Evolutionary conservation across 768 basidiomycete species (phyloP).

Genomic region (Rhizopogon sp.): DNA sequence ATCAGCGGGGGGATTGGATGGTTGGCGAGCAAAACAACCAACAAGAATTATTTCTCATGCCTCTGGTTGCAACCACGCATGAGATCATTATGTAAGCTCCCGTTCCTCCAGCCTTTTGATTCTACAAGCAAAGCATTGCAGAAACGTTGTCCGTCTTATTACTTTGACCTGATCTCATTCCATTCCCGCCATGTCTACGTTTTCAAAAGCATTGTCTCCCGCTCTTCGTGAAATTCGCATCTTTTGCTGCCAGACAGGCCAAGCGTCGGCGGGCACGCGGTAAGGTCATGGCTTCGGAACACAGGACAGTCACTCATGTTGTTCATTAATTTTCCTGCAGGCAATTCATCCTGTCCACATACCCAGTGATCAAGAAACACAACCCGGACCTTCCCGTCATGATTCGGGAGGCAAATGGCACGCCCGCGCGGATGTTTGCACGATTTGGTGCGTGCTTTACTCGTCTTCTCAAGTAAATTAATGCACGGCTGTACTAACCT

Average conservation of each 20-base stretch:
- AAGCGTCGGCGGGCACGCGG: slow-evolving; percentile 79
- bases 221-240: slow-evolving; percentile 77
- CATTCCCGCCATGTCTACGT: slow-evolving; percentile 46
- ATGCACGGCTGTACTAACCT: slow-evolving; percentile 12
- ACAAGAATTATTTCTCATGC: slow-evolving; percentile 12
- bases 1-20: slow-evolving; percentile 9
- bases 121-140: slow-evolving; percentile 5
- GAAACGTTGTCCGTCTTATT: slow-evolving; percentile 4
- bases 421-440: slow-evolving; percentile 79
- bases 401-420: slow-evolving; percentile 75
- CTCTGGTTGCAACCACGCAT: slow-evolving; percentile 6
- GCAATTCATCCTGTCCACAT: slow-evolving; percentile 73
- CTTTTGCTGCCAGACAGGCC: slow-evolving; percentile 71
- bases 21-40: slow-evolving; percentile 12
- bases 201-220: slow-evolving; percentile 72
- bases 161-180: slow-evolving; percentile 5
- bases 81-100: slow-evolving; percentile 23
- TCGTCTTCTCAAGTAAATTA: slow-evolving; percentile 4
- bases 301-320: background rate
- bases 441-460: slow-evolving; percentile 65
- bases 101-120: background rate
- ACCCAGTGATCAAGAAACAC: slow-evolving; percentile 71
- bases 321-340: slow-evolving; percentile 32
- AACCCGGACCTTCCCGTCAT: slow-evolving; percentile 85
- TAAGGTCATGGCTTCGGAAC: slow-evolving; percentile 26